A percentile compares a stretch with the other conserved stretches of the same genome.
Evolutionary conservation across 2,329 filamentous ascomycete species (phyloP).

Genomic region (Pseudogymnoascus sp.): DNA sequence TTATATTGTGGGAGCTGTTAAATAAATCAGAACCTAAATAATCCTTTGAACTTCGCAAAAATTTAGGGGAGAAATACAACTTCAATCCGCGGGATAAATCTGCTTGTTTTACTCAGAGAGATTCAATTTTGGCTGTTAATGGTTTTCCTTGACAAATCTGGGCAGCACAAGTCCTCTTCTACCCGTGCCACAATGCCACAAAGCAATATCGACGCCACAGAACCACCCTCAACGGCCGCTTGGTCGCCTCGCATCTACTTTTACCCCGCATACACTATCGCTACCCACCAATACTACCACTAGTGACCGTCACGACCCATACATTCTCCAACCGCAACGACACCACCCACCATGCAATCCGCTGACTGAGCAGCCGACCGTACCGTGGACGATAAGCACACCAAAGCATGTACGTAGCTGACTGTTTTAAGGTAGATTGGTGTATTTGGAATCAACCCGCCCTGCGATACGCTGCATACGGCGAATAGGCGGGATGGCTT

Average conservation of each 20-base stretch:
- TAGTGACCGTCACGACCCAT: not conserved
- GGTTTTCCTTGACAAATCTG: too few species aligned
- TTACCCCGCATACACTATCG: not conserved
- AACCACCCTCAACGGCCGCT: not conserved
- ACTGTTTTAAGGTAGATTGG: too few species aligned
- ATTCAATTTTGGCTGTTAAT: too few species aligned
- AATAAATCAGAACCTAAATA: too few species aligned
- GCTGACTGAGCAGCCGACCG: not conserved
- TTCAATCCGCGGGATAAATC: too few species aligned
- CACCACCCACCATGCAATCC: not conserved
- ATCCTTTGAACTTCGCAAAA: too few species aligned
- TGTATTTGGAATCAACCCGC: not conserved
- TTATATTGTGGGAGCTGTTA: too few species aligned
- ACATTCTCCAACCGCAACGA: not conserved
- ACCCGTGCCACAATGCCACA: not conserved
- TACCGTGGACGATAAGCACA: not conserved
- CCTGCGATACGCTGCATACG: not conserved
- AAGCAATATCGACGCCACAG: not conserved
- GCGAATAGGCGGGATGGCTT: not conserved
- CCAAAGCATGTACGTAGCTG: not conserved
- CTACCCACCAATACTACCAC: not conserved
- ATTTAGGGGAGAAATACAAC: too few species aligned
- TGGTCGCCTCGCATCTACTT: not conserved
- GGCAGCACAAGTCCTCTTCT: too few species aligned
- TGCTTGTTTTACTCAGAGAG: too few species aligned